Evolutionary conservation across 176 grass and related monocot genomes (phyloP), one percentile per base, ranked within the genome.

Genomic region (Saccharum spontaneum): DNA sequence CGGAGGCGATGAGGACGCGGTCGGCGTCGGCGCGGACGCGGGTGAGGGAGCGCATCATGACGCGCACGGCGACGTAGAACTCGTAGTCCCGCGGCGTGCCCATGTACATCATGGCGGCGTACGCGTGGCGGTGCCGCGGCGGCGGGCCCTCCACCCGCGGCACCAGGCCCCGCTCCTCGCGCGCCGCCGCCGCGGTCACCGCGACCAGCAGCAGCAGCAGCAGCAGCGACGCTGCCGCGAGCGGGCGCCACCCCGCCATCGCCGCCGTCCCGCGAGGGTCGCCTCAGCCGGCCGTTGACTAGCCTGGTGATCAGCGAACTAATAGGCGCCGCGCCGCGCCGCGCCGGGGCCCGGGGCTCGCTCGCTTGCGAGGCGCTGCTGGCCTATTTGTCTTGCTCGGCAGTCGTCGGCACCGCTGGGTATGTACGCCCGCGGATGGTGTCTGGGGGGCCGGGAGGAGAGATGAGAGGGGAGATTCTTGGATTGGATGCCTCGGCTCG

Each of bases 81-180:
- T 98, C 96, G 89, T 98, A 98, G 79, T 98, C 96, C 87, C 96
- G 84, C 77, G 96, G 91, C 80, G 96, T 98, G 39, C 96, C 96
- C 96, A 98, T 95, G 91, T 98, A 98, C 96, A 98, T 98, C 93
- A 98, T 98, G 41, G 96, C 96, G n/a, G 91, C 96, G 83, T 98
- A 98, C 20, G 96, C 96, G 60, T 98, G 85, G 36, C 83, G 80
- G 64, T 90, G 87, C 43, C 89, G 46, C 34, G 79, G 57, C 48
- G 73, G 48, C 43, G 71, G 71, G 71, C 50, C 81, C 80, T 16
- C 84, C 73, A 15, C 28, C 71, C 79, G 46, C 13, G 46, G 14
- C 46, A 5, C 64, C 75, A 75, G 31, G 60, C 75, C 86, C 39
- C 17, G 70, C 72, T 37, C 60, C 37, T 13, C 39, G 76, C 15